Conservation (phyloP, 306 rosid genomes). For the Gillenia trifoliata region DNA sequence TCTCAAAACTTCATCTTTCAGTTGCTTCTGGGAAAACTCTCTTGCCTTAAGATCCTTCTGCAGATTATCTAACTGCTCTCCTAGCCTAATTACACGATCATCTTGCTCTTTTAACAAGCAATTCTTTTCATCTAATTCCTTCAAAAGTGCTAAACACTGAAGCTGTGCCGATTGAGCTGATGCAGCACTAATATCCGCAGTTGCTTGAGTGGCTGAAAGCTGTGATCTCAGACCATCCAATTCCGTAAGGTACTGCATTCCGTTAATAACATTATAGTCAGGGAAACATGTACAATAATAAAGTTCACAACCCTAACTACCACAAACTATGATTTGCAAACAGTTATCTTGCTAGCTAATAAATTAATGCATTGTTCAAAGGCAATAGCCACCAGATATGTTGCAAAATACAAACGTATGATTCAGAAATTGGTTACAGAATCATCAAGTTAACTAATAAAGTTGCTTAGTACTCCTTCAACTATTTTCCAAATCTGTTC, state of each 20-base stretch:
- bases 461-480: not conserved
- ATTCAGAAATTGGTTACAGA: not conserved
- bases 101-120: conserved; percentile 70
- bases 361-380: not conserved
- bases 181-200: conserved; percentile 81
- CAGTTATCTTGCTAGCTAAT: not conserved
- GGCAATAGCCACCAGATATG: not conserved
- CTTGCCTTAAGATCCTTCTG: conserved; percentile 80
- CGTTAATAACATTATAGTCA: not conserved
- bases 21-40: conserved; percentile 88
- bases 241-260: conserved; percentile 64
- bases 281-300: not conserved
- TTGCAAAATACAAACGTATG: not conserved
- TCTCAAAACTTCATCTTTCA: conserved; percentile 78
- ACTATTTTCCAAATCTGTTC: not conserved
- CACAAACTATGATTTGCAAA: not conserved
- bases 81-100: conserved; percentile 61
- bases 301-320: not conserved
- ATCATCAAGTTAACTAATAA: not conserved
- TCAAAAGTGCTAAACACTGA: conserved; percentile 61
- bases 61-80: conserved; percentile 75
- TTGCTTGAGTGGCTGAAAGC: conserved; percentile 63
- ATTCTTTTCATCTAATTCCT: conserved; percentile 74
- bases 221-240: conserved; percentile 71
- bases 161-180: conserved; percentile 76